Conservation (phyloP, 805 yeast genomes). For the Candida pini region DNA sequence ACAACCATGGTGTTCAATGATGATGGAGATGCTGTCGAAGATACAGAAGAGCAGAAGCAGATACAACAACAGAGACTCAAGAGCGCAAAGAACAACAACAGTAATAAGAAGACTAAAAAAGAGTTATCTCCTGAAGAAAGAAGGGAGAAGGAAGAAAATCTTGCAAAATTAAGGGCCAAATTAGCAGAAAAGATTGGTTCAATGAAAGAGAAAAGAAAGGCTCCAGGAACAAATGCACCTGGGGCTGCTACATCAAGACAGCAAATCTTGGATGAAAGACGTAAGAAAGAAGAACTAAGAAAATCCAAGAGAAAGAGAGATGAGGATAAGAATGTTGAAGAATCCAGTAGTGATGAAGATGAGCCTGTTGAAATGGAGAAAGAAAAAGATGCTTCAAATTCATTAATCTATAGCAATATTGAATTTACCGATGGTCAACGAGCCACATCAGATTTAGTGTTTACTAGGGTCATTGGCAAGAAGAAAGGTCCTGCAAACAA, state of each 20-base stretch:
- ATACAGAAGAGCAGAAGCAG: conserved; percentile 10
- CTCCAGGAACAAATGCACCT: conserved; percentile 74
- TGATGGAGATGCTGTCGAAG: conserved; percentile 50
- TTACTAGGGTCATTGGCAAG: conserved; percentile 50
- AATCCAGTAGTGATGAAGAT: conserved; percentile 35
- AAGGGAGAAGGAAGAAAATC: conserved; percentile 43
- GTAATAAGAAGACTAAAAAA: conserved; percentile 15
- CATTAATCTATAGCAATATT: conserved; percentile 74
- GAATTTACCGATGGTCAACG: conserved; percentile 77
- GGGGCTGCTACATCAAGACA: conserved; percentile 88
- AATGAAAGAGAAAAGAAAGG: conserved; percentile 78
- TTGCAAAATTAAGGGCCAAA: conserved; percentile 70
- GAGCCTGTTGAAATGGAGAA: conserved; percentile 29
- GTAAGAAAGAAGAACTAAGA: conserved; percentile 37
- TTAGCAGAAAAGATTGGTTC: conserved; percentile 66
- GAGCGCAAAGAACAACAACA: conserved; percentile 4
- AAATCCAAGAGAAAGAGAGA: conserved; percentile 28
- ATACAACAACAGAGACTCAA: conserved; percentile 6
- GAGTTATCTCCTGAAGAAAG: conserved; percentile 43
- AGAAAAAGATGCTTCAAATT: conserved; percentile 29
- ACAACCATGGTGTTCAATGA: conserved; percentile 58
- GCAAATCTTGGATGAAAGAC: conserved; percentile 64
- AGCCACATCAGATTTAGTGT: conserved; percentile 65
- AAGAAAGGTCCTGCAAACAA: conserved; percentile 81
- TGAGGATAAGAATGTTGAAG: conserved; percentile 33